Evolutionary conservation across 2,329 filamentous ascomycete genomes (phyloP), one percentile per base, ranked within the genome.

Genomic region (Claviceps capensis): DNA sequence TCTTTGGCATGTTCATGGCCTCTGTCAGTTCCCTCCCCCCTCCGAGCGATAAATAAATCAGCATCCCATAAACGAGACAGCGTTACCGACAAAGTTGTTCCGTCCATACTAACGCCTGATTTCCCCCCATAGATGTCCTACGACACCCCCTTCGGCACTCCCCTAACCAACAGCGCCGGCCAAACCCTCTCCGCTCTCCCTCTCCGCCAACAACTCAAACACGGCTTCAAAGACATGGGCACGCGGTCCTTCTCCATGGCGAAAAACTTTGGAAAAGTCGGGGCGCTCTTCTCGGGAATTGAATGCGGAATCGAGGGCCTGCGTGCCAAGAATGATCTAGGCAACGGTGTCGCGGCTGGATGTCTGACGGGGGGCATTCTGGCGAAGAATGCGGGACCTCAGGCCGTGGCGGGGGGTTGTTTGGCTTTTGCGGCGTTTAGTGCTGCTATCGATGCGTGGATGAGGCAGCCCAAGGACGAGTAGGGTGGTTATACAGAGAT

Each of bases 1-100:
- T 94, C 44, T 98, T 98, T 61, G 93, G 93, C 60, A 78, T 97
- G 62, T 98, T 98, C 75, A 98, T 97, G 91, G 88, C 90, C 54
- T 93, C 87, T 63, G 88, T 95, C 82, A 57, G 85, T 74, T 4
- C 9, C 13, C 30, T 26, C 42, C 2, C 22, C 19, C 9, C 13
- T 26, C 43, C 22, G 6, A 5, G 14, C 42, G 7, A 17, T 11
- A 43, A 23, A 44, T 1, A 26, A 30, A 26, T 11, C 3, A 26
- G 16, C 13, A 14, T 14, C 14, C 26, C 22, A 48, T 36, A 17
- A 17, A 43, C 36, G 14, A 30, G 4, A 14, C 17, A 8, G 7
- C 2, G 0, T 19, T 14, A 19, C 1, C 9, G 30, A 34, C 9
- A 1, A 4, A 34, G 4, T 11, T 34, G 1, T 34, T 4, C 1